Conservation (phyloP, 1,284 basidiomycete species). For the Garcileccinum viscosum region DNA sequence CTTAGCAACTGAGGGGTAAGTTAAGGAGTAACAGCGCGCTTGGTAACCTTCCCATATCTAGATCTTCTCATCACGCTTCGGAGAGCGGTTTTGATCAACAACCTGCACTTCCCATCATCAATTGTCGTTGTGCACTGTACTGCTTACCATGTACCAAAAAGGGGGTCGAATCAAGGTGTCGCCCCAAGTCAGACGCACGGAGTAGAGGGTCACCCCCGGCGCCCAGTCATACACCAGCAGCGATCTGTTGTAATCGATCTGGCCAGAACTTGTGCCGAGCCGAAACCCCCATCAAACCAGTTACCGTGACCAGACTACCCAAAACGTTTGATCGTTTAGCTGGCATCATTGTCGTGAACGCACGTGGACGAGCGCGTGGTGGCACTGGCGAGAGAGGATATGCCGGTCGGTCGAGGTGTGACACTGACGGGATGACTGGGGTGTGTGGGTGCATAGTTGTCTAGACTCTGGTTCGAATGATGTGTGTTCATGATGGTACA, state of each 20-base stretch:
- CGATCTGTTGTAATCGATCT: not conserved
- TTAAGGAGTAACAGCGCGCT: too few relatives aligned
- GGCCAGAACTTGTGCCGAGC: not conserved
- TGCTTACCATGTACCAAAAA: too few relatives aligned
- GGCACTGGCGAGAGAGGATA: not conserved
- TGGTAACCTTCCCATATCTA: too few relatives aligned
- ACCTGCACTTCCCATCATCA: too few relatives aligned
- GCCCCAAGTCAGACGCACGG: too few relatives aligned
- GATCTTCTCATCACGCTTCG: too few relatives aligned
- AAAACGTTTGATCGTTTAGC: not conserved
- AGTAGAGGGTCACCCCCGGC: too few relatives aligned
- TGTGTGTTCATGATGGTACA: not conserved
- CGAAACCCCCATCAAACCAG: not conserved
- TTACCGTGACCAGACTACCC: not conserved
- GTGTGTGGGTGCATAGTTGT: not conserved
- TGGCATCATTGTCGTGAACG: not conserved
- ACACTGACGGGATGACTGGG: not conserved
- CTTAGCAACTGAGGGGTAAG: too few relatives aligned
- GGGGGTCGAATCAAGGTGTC: too few relatives aligned
- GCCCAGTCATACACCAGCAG: not conserved
- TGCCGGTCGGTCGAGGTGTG: constrained; percentile 3
- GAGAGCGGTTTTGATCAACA: too few relatives aligned
- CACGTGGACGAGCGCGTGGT: not conserved
- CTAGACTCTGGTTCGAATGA: not conserved
- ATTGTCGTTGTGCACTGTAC: too few relatives aligned